Evolutionary conservation across 306 rosid genomes (phyloP).

Genomic region (Glycine soja): DNA sequence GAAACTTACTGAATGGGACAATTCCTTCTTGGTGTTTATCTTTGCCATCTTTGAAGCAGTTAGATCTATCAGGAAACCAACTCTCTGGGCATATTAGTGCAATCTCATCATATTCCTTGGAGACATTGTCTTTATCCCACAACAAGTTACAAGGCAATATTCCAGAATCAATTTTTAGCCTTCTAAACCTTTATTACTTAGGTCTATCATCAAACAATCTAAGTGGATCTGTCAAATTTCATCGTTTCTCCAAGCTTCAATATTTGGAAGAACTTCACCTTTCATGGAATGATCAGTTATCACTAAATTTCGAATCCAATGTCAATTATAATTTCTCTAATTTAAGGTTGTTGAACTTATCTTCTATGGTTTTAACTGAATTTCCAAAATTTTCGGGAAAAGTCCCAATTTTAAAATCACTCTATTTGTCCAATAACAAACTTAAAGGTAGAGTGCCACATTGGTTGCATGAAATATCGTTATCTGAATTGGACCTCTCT

Average conservation of each 20-base stretch:
- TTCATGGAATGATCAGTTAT: background rate
- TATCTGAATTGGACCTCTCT: too few relatives aligned
- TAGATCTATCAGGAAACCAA: background rate
- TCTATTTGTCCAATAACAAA: too few relatives aligned
- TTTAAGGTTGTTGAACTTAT: background rate
- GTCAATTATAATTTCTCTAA: background rate
- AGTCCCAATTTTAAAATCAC: background rate
- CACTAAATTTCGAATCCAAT: background rate
- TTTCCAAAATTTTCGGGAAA: background rate
- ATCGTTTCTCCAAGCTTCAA: background rate
- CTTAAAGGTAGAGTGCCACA: too few relatives aligned
- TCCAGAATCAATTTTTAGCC: background rate
- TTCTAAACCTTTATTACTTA: background rate
- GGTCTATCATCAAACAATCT: background rate
- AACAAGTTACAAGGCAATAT: background rate
- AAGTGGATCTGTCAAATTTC: background rate
- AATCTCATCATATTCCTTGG: background rate
- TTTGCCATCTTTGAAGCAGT: background rate
- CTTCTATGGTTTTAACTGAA: background rate
- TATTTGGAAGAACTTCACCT: background rate
- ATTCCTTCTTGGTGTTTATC: constrained; percentile 40
- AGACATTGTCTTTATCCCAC: background rate
- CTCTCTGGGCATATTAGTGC: background rate
- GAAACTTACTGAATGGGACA: background rate
- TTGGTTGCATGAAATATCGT: too few relatives aligned